These are phyloP conservation scores for Vigna reflexopilosa DNA, from an alignment of 306 rosid species.

Conservation along the genomic window DNA sequence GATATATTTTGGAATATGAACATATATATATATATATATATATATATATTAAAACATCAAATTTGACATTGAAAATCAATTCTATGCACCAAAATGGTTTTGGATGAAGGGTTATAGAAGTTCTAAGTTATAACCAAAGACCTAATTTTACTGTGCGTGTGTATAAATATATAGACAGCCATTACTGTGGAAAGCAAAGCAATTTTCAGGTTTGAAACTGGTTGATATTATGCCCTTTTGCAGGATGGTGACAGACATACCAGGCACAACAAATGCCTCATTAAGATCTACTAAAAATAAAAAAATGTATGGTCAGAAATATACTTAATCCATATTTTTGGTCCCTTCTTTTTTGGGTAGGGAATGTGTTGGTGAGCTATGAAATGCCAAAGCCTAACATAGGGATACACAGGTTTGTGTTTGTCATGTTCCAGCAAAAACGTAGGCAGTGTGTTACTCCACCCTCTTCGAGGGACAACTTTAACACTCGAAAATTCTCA, in stretches of 20 bases:
- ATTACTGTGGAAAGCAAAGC: not conserved
- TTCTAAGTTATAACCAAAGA: not conserved
- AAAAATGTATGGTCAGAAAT: not conserved
- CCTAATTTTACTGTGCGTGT: not conserved
- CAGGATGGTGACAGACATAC: conserved; percentile 97
- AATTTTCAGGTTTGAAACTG: not conserved
- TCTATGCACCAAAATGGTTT: too few species aligned
- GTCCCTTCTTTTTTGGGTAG: conserved; percentile 28
- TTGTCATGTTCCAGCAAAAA: conserved; percentile 77
- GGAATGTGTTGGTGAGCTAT: conserved; percentile 73
- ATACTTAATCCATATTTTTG: not conserved
- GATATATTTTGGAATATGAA: too few species aligned
- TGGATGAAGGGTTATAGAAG: not conserved
- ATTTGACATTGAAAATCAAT: too few species aligned
- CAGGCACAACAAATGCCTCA: conserved; percentile 92
- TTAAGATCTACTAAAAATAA: conserved; percentile 13
- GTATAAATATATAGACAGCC: too few species aligned
- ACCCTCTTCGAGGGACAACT: conserved; percentile 71
- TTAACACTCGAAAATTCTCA: conserved; percentile 69
- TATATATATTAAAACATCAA: too few species aligned
- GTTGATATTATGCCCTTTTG: conserved; percentile 23
- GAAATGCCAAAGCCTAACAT: conserved; percentile 83
- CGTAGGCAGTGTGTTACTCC: conserved; percentile 57
- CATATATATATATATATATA: too few species aligned
- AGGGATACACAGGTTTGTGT: conserved; percentile 94